These are phyloP conservation scores for Porphyrellus cyaneotinctus DNA, from an alignment of 768 basidiomycete genomes.

Conservation along the genomic window DNA sequence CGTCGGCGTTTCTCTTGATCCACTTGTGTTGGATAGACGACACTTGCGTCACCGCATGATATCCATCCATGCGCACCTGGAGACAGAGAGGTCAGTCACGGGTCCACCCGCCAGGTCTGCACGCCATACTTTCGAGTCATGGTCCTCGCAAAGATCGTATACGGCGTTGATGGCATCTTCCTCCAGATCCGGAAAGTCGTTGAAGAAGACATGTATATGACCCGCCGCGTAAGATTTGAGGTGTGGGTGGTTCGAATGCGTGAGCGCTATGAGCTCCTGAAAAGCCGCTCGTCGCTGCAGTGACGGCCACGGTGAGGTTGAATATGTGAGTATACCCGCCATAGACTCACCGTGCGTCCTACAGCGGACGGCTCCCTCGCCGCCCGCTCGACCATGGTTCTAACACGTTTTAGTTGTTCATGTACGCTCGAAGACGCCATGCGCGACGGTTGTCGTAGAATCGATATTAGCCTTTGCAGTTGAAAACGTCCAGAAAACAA, in stretches of 20 bases:
- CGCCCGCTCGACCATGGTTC: conserved; percentile 43
- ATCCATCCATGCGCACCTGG: conserved; percentile 69
- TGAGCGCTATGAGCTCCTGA: conserved; percentile 50
- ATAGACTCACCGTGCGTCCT: conserved; percentile 35
- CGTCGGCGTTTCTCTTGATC: conserved; percentile 71
- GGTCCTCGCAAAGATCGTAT: conserved; percentile 75
- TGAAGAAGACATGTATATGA: conserved; percentile 56
- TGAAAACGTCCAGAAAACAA: not conserved
- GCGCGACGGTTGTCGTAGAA: not conserved
- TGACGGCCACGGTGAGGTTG: conserved; percentile 11
- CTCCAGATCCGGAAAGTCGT: conserved; percentile 66
- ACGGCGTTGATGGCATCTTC: conserved; percentile 74
- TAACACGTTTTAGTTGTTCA: conserved; percentile 20
- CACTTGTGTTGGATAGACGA: conserved; percentile 49
- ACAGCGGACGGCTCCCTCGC: conserved; percentile 37
- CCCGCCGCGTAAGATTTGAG: conserved; percentile 57
- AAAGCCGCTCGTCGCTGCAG: conserved; percentile 50
- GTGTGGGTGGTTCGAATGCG: conserved; percentile 42
- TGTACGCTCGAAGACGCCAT: conserved; percentile 22
- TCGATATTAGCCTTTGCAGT: not conserved
- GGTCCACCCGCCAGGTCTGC: conserved; percentile 3
- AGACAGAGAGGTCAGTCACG: conserved; percentile 3
- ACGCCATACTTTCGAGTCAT: conserved; percentile 43
- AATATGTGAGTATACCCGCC: not conserved
- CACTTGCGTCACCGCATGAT: conserved; percentile 52